Evolutionary conservation across 2,329 filamentous ascomycete species (phyloP), one percentile per base, ranked within the genome.

Genomic region (Zymoseptoria pseudotritici): DNA sequence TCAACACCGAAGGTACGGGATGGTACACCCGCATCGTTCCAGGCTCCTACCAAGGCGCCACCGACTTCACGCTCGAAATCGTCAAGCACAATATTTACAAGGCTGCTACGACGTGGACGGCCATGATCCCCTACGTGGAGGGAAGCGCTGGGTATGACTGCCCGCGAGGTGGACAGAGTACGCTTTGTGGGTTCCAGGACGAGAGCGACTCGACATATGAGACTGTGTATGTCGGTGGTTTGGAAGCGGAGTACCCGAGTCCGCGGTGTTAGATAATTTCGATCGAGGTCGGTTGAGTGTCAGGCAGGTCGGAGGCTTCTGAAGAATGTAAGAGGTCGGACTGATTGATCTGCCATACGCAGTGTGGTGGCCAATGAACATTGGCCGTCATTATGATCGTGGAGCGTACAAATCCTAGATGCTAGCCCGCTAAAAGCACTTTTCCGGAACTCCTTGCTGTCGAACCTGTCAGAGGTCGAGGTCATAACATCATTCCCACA

Each of bases 41-140:
- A 10, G 36, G 36, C 17, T 46, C 20, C 31, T 57, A 53, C 24
- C n/a, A 11, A 10, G 21, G 24, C 31, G 26, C 50, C 54, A 29
- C 21, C 50, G 21, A 58, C 17, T 61, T 63, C 54, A 31, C 22
- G 10, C 21, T 64, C 42, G 50, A 60, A 42, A 11, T 61, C 20
- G 26, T 58, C 52, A 54, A 66, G 54, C 59, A 64, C 54, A 55
- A 56, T 52, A 29, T 61, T 29, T 61, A 66, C 10, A 20, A 50
- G 2, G 58, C 57, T 20, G 36, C 36, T 2, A 56, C 31, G 9
- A 10, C 53, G 5, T 57, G 60, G 52, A 62, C 62, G 21, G 58
- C 53, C 7, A 58, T 52, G 13, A 50, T 63, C n/a, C 13, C 51
- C 9, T 19, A 56, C 7, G 13, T 19, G 1, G 58, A 56, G 19